These are phyloP conservation scores for Acanthamoeba lenticulata DNA, from an alignment of 208 protist species.

Conservation along the genomic window DNA sequence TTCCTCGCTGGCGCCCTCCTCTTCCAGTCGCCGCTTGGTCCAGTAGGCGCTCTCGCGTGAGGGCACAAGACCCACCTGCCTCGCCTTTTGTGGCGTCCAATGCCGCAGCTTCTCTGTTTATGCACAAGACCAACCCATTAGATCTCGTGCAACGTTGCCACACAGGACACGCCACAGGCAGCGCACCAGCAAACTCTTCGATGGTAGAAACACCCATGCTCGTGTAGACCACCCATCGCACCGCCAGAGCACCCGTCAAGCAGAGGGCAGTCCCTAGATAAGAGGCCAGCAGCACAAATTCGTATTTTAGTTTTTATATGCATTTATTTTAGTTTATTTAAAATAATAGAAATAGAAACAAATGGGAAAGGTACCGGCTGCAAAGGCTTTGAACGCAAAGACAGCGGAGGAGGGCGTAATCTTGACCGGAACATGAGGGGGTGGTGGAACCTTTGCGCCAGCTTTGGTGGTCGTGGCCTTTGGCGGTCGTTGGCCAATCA, in stretches of 20 bases:
- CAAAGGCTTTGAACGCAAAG: neutral
- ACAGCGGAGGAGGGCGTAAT: neutral
- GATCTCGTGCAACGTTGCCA: no score
- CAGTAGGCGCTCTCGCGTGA: neutral
- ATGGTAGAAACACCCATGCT: neutral
- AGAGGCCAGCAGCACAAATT: neutral
- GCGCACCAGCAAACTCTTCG: neutral
- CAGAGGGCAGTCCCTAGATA: neutral
- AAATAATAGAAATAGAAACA: neutral
- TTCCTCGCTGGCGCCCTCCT: neutral
- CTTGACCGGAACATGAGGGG: neutral
- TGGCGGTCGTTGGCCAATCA: neutral
- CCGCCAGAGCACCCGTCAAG: neutral
- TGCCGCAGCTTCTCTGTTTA: neutral
- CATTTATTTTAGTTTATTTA: neutral
- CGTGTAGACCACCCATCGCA: slow-evolving; percentile 4
- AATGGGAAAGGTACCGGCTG: neutral
- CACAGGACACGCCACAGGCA: neutral
- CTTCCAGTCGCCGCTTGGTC: neutral
- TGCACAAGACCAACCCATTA: neutral
- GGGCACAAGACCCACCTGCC: neutral
- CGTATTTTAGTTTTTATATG: neutral
- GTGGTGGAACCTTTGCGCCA: neutral
- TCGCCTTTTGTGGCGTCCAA: neutral
- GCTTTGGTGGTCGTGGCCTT: neutral